Evolutionary conservation across 1,139 yeast species (phyloP).

Genomic region (Pichia sp.): DNA sequence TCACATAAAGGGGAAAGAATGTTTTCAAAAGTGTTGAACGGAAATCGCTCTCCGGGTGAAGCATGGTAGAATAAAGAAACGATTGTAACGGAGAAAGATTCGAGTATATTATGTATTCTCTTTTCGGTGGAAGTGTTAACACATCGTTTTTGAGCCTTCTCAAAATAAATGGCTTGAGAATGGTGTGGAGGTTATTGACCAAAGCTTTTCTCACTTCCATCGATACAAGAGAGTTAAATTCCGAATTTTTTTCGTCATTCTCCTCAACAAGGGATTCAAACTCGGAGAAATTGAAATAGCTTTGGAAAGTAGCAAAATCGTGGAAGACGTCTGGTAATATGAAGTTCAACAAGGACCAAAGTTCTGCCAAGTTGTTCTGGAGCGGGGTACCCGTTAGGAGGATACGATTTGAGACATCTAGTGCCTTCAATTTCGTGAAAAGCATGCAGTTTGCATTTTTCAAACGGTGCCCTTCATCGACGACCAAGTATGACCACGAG

Average conservation of each 20-base stretch:
- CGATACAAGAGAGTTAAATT: constrained; percentile 45
- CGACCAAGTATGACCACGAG: constrained; percentile 78
- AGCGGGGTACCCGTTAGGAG: constrained; percentile 90
- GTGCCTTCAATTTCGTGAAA: constrained; percentile 62
- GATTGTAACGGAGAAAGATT: constrained; percentile 58
- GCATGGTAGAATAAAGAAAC: constrained; percentile 10
- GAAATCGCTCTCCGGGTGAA: constrained; percentile 5
- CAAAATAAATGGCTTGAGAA: constrained; percentile 79
- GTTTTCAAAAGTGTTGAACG: constrained; percentile 30
- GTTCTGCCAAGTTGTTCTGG: constrained; percentile 81
- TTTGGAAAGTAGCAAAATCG: constrained; percentile 82
- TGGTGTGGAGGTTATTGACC: constrained; percentile 75
- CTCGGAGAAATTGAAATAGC: constrained; percentile 84
- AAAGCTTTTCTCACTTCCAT: constrained; percentile 60
- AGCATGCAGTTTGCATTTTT: constrained; percentile 77
- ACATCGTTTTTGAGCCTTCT: constrained; percentile 78
- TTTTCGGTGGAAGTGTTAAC: constrained; percentile 73
- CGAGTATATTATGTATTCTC: constrained; percentile 79
- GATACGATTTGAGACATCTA: constrained; percentile 64
- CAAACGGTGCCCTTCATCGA: constrained; percentile 94
- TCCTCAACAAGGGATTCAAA: constrained; percentile 38
- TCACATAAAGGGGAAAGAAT: constrained; percentile 39
- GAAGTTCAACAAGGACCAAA: constrained; percentile 87
- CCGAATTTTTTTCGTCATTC: constrained; percentile 27
- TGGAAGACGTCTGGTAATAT: constrained; percentile 89